phyloP scores from a whole-genome alignment of 2,329 filamentous ascomycete species.

The Chalaropsis thielavioides region DNA sequence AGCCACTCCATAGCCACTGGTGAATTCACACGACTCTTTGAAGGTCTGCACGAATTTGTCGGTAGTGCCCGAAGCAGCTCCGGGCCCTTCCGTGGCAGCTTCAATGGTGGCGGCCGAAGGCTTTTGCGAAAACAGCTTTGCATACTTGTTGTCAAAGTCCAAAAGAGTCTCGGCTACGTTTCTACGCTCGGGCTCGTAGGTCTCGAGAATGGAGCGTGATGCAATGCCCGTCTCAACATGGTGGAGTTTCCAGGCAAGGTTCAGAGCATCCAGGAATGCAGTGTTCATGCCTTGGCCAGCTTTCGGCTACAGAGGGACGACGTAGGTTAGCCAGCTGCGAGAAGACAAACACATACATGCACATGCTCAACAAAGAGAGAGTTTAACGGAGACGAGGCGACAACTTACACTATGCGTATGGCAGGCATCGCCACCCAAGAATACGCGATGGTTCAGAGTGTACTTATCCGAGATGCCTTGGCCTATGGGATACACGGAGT shows the following conservation, averaged over 20 bases:
- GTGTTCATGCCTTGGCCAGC: slow-evolving; percentile 72
- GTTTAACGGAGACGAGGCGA: no score
- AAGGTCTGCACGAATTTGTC: slow-evolving; percentile 81
- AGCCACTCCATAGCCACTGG: slow-evolving; percentile 77
- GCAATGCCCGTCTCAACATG: slow-evolving; percentile 75
- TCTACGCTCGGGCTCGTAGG: slow-evolving; percentile 78
- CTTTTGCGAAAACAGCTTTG: slow-evolving; percentile 73
- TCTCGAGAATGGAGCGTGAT: slow-evolving; percentile 56
- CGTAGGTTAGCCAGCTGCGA: slow-evolving; percentile 23
- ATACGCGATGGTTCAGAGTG: slow-evolving; percentile 53
- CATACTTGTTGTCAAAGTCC: slow-evolving; percentile 77
- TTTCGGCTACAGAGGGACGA: slow-evolving; percentile 41
- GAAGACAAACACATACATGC: slow-evolving; percentile 27
- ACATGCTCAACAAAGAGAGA: slow-evolving; percentile 22
- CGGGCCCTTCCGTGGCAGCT: slow-evolving; percentile 37
- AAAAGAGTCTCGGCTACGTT: slow-evolving; percentile 71
- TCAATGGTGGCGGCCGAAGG: slow-evolving; percentile 60
- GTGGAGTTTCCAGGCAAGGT: slow-evolving; percentile 93
- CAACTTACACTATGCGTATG: slow-evolving; percentile 57
- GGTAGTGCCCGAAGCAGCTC: slow-evolving; percentile 17
- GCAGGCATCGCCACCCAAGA: slow-evolving; percentile 63
- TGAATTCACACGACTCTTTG: slow-evolving; percentile 85
- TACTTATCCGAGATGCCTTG: slow-evolving; percentile 58
- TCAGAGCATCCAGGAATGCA: slow-evolving; percentile 66
- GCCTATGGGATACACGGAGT: slow-evolving; percentile 61